phyloP scores from a whole-genome alignment of 768 basidiomycete genomes.

The Suillus spraguei region DNA sequence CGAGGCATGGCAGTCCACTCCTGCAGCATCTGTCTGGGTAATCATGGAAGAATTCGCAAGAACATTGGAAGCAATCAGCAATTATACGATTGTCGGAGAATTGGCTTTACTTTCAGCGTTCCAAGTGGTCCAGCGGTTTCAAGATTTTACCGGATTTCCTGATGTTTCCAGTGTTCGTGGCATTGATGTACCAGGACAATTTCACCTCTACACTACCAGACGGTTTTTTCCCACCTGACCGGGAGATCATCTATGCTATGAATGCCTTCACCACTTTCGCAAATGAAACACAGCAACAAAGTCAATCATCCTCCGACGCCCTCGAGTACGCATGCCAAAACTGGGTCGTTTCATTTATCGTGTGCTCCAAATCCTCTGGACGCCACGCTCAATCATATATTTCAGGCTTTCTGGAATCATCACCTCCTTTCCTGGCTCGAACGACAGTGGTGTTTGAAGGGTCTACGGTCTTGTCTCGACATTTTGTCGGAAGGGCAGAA shows the following conservation, averaged over 20 bases:
- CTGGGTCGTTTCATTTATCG: background rate
- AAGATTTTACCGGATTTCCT: background rate
- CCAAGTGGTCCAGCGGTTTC: background rate
- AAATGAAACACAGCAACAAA: background rate
- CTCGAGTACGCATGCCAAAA: constrained; percentile 1
- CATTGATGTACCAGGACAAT: background rate
- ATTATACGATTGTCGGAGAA: background rate
- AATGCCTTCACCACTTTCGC: background rate
- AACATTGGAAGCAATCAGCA: background rate
- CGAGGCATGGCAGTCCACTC: background rate
- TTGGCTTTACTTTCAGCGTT: background rate
- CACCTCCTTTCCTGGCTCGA: background rate
- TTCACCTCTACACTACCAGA: background rate
- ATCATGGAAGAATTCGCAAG: background rate
- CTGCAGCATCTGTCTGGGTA: background rate
- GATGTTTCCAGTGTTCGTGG: background rate
- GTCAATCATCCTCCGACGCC: background rate
- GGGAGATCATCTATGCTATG: background rate
- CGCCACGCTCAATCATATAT: background rate
- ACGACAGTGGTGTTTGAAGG: background rate
- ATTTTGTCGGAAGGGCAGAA: background rate
- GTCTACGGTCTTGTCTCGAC: background rate
- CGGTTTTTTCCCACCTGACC: background rate
- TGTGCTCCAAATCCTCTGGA: background rate
- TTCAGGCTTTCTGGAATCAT: background rate